phyloP scores from a whole-genome alignment of 208 protist species.

The Trypanosoma scelopori region DNA sequence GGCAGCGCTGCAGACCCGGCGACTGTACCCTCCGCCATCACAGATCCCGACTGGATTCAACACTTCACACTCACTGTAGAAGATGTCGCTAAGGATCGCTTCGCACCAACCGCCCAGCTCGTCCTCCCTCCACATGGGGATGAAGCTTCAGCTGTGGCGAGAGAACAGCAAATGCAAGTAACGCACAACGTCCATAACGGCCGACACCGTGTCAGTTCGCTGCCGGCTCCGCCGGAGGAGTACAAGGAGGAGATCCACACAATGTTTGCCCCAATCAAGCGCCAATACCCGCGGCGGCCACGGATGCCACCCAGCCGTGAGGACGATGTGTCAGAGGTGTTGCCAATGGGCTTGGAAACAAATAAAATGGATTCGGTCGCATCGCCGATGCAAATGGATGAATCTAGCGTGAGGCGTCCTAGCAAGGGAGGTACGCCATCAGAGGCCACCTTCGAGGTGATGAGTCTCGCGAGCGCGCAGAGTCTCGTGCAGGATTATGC shows the following conservation, averaged over 20 bases:
- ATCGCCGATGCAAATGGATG: neutral
- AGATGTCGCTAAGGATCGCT: constrained; percentile 33
- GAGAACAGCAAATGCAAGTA: neutral
- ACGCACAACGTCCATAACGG: neutral
- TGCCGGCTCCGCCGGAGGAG: constrained; percentile 28
- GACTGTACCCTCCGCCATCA: constrained; percentile 17
- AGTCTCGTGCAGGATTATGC: constrained; percentile 23
- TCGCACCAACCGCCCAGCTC: constrained; percentile 8
- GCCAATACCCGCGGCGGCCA: constrained; percentile 43
- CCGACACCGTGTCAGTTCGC: constrained; percentile 8
- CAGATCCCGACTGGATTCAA: constrained; percentile 34
- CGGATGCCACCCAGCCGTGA: constrained; percentile 30
- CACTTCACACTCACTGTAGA: constrained; percentile 40
- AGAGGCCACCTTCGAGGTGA: constrained; percentile 22
- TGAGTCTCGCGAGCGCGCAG: constrained; percentile 17
- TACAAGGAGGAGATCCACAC: constrained; percentile 21
- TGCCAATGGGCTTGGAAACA: constrained; percentile 17
- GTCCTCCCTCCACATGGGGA: constrained; percentile 4
- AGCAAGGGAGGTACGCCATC: neutral
- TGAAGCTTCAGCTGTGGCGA: too few relatives aligned
- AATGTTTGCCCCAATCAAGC: constrained; percentile 13
- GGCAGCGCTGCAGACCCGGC: neutral
- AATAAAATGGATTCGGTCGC: neutral
- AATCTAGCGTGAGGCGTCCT: neutral
- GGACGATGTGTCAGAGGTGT: constrained; percentile 40